Evolutionary conservation across 306 rosid species (phyloP).

Genomic region (Cucurbita maxima): DNA sequence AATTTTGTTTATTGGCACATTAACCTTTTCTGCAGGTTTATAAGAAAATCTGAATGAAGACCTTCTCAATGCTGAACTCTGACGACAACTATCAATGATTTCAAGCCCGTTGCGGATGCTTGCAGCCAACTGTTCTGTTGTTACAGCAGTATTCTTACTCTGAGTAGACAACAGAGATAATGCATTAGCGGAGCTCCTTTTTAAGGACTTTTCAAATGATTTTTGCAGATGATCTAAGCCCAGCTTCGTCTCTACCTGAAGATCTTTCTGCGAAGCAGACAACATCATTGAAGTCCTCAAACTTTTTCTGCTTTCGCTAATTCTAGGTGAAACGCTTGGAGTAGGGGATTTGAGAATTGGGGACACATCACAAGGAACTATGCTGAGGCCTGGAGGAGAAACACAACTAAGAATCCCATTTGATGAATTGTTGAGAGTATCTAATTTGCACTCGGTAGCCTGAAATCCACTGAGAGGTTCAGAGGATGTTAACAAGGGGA

Average conservation of each 20-base stretch:
- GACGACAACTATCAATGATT: conserved; percentile 46
- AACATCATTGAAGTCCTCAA: conserved; percentile 58
- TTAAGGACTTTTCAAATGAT: conserved; percentile 20
- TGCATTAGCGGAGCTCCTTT: conserved; percentile 20
- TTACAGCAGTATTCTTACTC: conserved; percentile 27
- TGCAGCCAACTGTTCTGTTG: conserved; percentile 70
- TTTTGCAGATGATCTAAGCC: conserved; percentile 16
- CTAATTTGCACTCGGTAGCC: conserved; percentile 19
- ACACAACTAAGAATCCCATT: conserved; percentile 25
- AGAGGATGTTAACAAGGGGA: conserved; percentile 19
- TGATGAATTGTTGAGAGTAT: conserved; percentile 27
- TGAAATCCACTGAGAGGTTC: conserved; percentile 24
- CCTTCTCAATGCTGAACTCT: conserved; percentile 52
- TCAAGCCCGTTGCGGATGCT: conserved; percentile 92
- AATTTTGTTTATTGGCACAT: conserved; percentile 36
- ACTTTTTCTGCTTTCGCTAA: conserved; percentile 77
- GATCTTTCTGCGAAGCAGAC: conserved; percentile 60
- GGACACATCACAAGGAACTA: conserved; percentile 35
- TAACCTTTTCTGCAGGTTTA: conserved; percentile 41
- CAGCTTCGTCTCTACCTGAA: conserved; percentile 20
- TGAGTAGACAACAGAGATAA: conserved; percentile 37
- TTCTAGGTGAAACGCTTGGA: conserved; percentile 80
- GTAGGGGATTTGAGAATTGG: conserved; percentile 63
- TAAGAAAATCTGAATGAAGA: conserved; percentile 66
- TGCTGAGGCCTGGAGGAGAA: conserved; percentile 40